Evolutionary conservation across 1,139 yeast genomes (phyloP).

Genomic region (Kluyveromyces marxianus): DNA sequence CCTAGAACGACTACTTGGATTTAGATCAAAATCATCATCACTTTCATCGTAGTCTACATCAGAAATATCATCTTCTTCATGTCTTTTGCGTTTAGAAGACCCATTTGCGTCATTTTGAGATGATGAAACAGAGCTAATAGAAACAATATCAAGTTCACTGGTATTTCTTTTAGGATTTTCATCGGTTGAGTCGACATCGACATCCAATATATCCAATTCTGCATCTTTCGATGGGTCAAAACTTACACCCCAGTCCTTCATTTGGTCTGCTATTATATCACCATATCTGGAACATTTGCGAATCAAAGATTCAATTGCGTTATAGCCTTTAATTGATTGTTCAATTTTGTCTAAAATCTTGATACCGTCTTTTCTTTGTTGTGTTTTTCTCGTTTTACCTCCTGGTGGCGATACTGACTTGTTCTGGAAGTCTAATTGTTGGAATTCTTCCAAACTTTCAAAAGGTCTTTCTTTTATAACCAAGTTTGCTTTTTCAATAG

Average conservation of each 20-base stretch:
- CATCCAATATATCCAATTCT: constrained; percentile 29
- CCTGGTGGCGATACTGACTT: constrained; percentile 10
- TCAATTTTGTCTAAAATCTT: constrained; percentile 66
- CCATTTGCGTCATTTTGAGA: constrained; percentile 20
- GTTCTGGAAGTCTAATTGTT: constrained; percentile 36
- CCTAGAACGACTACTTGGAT: constrained; percentile 10
- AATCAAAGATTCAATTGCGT: constrained; percentile 87
- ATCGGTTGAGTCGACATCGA: constrained; percentile 30
- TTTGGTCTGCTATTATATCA: constrained; percentile 57
- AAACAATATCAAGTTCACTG: constrained; percentile 14
- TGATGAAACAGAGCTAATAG: constrained; percentile 5
- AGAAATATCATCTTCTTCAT: constrained; percentile 30
- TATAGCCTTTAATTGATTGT: constrained; percentile 73
- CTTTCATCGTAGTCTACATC: constrained; percentile 24
- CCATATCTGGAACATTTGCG: constrained; percentile 79
- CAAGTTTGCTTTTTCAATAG: constrained; percentile 56
- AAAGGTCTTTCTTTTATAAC: constrained; percentile 69
- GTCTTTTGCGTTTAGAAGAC: constrained; percentile 15
- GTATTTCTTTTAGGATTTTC: constrained; percentile 18
- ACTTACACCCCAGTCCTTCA: constrained; percentile 80
- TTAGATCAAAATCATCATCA: constrained; percentile 14
- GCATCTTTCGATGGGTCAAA: constrained; percentile 47
- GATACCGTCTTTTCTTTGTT: constrained; percentile 60
- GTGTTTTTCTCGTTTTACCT: constrained; percentile 33
- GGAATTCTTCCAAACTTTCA: constrained; percentile 44